Evolutionary conservation across 306 rosid species (phyloP), one percentile per base, ranked within the genome.

Genomic region (Acacia confusa): DNA sequence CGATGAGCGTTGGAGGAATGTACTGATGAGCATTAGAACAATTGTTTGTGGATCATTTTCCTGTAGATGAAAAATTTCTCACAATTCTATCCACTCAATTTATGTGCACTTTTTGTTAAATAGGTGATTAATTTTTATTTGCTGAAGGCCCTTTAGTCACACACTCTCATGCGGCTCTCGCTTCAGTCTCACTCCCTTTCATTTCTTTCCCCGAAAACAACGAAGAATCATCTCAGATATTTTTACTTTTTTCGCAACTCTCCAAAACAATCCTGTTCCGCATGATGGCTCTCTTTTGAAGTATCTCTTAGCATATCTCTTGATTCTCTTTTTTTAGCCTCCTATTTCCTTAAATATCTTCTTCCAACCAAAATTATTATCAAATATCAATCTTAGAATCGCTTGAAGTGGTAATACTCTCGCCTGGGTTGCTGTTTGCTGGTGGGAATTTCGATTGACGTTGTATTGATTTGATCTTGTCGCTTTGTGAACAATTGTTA

Each of bases 341-440:
- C 60, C 38, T 38, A 43, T 81, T 70, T 25, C 79, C 40, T 24
- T 19, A 89, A 92, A 81, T 91, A 90, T 94, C 93, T 87, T 68
- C 58, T 52, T 36, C 27, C 68, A 4, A 12, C 16, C 22, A 17
- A 65, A 65, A 15, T 65, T 13, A 84, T 78, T 77, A 9, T 73
- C 71, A n/a, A 20, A 43, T 70, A 70, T 75, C 78, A 79, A 61
- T 67, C 52, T 74, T 81, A 14, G 67, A 34, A 78, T 27, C 75
- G 71, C 79, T 70, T 75, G 44, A 55, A 66, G 38, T 30, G 40
- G 74, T 60, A 30, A n/a, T 41, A 78, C 79, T 69, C 69, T 82
- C 66, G 43, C 63, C 73, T 75, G 47, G 34, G 55, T 24, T 79
- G 64, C 16, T 52, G 78, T 28, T 15, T 32, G n/a, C n/a, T 76